phyloP scores from a whole-genome alignment of 352 stramenopile genomes.

The Pythium phragmitis region DNA sequence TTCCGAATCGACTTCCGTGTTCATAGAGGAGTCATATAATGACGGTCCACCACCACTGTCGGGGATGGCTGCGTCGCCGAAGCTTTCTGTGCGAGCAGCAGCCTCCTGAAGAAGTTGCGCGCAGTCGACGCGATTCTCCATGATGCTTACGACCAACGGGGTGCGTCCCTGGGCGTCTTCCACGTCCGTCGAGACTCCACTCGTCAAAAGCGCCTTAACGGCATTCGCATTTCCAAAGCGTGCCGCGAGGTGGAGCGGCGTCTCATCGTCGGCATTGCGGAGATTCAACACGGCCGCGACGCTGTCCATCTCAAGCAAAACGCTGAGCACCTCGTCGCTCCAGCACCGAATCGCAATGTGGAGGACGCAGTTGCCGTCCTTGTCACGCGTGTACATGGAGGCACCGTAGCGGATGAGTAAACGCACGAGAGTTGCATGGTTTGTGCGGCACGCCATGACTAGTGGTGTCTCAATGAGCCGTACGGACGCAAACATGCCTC shows the following conservation, averaged over 20 bases:
- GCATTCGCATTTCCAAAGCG: conserved; percentile 42
- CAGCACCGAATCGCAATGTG: conserved; percentile 78
- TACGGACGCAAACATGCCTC: neutral
- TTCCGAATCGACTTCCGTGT: conserved; percentile 1
- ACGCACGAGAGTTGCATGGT: conserved; percentile 40
- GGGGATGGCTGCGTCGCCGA: neutral
- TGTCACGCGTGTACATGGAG: conserved; percentile 71
- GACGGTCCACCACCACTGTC: conserved; percentile 3
- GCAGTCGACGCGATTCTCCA: conserved; percentile 70
- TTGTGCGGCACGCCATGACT: conserved; percentile 44
- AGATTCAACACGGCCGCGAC: conserved; percentile 71
- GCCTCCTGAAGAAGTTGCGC: conserved; percentile 56
- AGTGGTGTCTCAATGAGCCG: conserved; percentile 36
- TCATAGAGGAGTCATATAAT: conserved; percentile 5
- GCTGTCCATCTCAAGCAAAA: conserved; percentile 67
- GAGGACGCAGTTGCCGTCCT: conserved; percentile 85
- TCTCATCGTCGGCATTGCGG: conserved; percentile 88
- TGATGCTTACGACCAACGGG: conserved; percentile 61
- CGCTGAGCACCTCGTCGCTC: conserved; percentile 72
- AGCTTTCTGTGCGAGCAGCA: neutral
- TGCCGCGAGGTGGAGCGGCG: conserved; percentile 85
- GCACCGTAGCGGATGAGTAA: conserved; percentile 50
- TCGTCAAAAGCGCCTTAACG: conserved; percentile 40
- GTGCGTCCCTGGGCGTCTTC: conserved; percentile 63
- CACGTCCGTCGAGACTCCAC: conserved; percentile 40